Evolutionary conservation across 1,284 basidiomycete genomes (phyloP).

Genomic region (Fomitopsis schrenkii): DNA sequence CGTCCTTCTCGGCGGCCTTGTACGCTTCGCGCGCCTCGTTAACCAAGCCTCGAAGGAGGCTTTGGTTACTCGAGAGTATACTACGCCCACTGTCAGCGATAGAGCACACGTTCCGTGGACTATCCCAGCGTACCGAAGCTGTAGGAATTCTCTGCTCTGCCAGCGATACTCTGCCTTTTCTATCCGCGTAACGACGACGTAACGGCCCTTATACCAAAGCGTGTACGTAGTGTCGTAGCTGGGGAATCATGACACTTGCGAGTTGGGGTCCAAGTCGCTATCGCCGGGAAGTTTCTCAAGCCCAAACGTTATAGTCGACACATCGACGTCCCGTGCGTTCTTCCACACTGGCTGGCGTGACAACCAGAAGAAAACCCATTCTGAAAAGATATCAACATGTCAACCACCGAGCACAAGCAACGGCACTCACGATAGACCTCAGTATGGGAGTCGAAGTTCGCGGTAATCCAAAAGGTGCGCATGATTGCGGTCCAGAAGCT

Average conservation of each 20-base stretch:
- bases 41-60: neutral
- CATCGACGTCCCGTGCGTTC: constrained; percentile 46
- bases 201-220: constrained; percentile 47
- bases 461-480: constrained; percentile 18
- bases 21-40: neutral
- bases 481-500: constrained; percentile 8
- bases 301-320: constrained; percentile 34
- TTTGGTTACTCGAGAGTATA: neutral
- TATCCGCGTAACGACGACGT: constrained; percentile 14
- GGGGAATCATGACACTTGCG: constrained; percentile 45
- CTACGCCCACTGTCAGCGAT: neutral
- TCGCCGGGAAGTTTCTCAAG: constrained; percentile 31
- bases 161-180: neutral
- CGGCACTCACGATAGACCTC: constrained; percentile 16
- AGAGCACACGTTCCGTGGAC: too few relatives aligned
- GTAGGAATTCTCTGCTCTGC: neutral
- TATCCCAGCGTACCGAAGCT: constrained; percentile 17
- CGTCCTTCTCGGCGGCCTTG: constrained; percentile 39
- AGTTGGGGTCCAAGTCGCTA: constrained; percentile 23
- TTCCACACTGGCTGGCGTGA: constrained; percentile 29
- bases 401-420: neutral
- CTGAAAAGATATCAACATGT: constrained; percentile 14
- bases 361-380: constrained; percentile 29
- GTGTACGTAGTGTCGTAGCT: constrained; percentile 38
- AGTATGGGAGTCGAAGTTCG: constrained; percentile 27